These are phyloP conservation scores for Aspergillus aculeatinus DNA, from an alignment of 2,329 filamentous ascomycete genomes.

Conservation along the genomic window DNA sequence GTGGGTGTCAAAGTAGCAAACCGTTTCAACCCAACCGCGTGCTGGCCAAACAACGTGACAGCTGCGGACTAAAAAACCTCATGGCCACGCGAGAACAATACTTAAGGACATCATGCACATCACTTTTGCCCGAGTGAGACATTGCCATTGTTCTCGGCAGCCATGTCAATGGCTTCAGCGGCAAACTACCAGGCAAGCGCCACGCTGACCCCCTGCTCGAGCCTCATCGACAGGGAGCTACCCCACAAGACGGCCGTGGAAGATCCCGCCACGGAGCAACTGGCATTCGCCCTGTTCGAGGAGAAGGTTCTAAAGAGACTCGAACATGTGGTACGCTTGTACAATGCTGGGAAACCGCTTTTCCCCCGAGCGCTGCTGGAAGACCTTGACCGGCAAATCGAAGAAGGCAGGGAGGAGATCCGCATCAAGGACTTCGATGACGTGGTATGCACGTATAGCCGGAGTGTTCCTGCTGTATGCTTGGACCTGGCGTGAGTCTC, in stretches of 20 bases:
- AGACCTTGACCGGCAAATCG: slow-evolving; percentile 19
- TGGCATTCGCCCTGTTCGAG: slow-evolving; percentile 4
- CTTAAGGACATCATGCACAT: neutral
- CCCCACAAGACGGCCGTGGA: neutral
- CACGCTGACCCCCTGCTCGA: neutral
- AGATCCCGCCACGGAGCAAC: neutral
- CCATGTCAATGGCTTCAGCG: neutral
- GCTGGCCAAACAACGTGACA: neutral
- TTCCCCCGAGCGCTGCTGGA: slow-evolving; percentile 22
- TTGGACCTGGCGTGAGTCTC: slow-evolving; percentile 18
- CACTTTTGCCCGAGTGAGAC: neutral
- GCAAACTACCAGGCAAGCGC: neutral
- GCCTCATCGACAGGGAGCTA: neutral
- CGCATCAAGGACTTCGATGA: slow-evolving; percentile 19
- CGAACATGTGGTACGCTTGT: slow-evolving; percentile 20
- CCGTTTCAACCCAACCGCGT: neutral
- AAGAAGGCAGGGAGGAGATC: slow-evolving; percentile 17
- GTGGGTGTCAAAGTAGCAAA: neutral
- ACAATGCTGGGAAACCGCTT: slow-evolving; percentile 21
- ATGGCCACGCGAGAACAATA: neutral
- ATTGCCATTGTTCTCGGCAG: slow-evolving; percentile 1
- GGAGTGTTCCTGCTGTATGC: slow-evolving; percentile 18
- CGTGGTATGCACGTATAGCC: slow-evolving; percentile 15
- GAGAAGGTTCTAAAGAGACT: slow-evolving; percentile 14
- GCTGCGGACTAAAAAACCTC: neutral